Percentiles rank a stretch among this genome's conserved stretches.
Evolutionary conservation across 2,329 filamentous ascomycete genomes (phyloP).

Genomic region (Verticillium dahliae): DNA sequence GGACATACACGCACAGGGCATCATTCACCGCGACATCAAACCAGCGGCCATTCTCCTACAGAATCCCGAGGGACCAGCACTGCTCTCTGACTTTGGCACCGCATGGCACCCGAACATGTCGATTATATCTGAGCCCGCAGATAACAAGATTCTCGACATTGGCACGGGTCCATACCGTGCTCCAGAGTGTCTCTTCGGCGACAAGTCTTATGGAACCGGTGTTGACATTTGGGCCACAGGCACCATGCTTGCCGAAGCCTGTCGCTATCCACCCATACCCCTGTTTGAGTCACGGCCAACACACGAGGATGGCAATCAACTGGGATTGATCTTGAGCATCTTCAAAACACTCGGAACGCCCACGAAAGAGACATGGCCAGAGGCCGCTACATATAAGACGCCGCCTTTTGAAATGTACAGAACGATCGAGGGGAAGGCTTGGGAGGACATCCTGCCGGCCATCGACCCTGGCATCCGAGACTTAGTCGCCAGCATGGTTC

Average conservation of each 20-base stretch:
- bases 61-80: constrained; percentile 62
- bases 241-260: constrained; percentile 74
- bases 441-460: constrained; percentile 63
- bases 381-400: constrained; percentile 57
- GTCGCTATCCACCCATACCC: constrained; percentile 43
- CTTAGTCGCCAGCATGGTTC: constrained; percentile 61
- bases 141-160: constrained; percentile 80
- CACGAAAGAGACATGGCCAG: constrained; percentile 74
- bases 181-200: constrained; percentile 84
- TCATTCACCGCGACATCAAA: constrained; percentile 92
- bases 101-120: constrained; percentile 66
- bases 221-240: constrained; percentile 91
- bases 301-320: constrained; percentile 79
- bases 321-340: constrained; percentile 84
- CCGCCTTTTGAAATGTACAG: constrained; percentile 90
- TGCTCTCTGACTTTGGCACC: constrained; percentile 87
- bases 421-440: constrained; percentile 59
- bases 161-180: constrained; percentile 88
- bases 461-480: constrained; percentile 53
- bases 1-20: constrained; percentile 65
- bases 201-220: constrained; percentile 61
- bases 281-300: constrained; percentile 74
- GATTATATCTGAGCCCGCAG: constrained; percentile 52
- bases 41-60: constrained; percentile 79
- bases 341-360: constrained; percentile 90